These are phyloP conservation scores for Raphanus sativus DNA, from an alignment of 345 rosid species.

Conservation along the genomic window DNA sequence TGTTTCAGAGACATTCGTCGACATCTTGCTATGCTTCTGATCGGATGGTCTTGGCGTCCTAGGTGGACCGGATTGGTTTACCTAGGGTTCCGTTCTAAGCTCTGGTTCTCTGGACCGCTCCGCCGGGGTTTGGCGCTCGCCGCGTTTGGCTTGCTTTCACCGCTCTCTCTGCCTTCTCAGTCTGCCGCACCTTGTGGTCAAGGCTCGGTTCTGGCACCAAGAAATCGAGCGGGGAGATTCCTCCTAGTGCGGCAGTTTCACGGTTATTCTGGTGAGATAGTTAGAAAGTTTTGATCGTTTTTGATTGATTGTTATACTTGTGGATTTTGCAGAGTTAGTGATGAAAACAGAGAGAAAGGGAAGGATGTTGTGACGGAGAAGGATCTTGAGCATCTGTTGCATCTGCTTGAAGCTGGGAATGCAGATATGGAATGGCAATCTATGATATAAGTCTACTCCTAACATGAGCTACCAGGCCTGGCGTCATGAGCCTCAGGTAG, in stretches of 20 bases:
- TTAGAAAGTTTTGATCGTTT: neutral
- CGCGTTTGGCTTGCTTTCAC: conserved; percentile 91
- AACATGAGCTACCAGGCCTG: conserved; percentile 88
- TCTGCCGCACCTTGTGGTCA: conserved; percentile 71
- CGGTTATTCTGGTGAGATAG: conserved; percentile 40
- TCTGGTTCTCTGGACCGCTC: conserved; percentile 76
- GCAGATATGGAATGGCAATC: conserved; percentile 82
- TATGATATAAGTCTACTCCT: conserved; percentile 71
- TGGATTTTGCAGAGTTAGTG: conserved; percentile 36
- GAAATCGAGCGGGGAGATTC: conserved; percentile 31
- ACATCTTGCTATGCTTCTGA: conserved; percentile 75
- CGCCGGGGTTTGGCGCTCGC: conserved; percentile 94
- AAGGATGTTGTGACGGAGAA: conserved; percentile 61
- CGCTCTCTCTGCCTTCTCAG: conserved; percentile 82
- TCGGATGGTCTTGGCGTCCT: conserved; percentile 99
- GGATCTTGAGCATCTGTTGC: conserved; percentile 75
- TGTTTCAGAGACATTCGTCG: conserved; percentile 84
- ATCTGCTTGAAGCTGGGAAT: conserved; percentile 64
- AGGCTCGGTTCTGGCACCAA: conserved; percentile 44
- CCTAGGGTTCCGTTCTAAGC: conserved; percentile 73
- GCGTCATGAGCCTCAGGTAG: conserved; percentile 72
- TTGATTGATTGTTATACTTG: neutral
- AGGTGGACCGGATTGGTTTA: conserved; percentile 85
- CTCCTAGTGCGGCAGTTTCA: conserved; percentile 35
- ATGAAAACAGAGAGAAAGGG: conserved; percentile 36